Evolutionary conservation across 2,329 filamentous ascomycete species (phyloP), one percentile per base, ranked within the genome.

Genomic region (Ophiostoma sp.): DNA sequence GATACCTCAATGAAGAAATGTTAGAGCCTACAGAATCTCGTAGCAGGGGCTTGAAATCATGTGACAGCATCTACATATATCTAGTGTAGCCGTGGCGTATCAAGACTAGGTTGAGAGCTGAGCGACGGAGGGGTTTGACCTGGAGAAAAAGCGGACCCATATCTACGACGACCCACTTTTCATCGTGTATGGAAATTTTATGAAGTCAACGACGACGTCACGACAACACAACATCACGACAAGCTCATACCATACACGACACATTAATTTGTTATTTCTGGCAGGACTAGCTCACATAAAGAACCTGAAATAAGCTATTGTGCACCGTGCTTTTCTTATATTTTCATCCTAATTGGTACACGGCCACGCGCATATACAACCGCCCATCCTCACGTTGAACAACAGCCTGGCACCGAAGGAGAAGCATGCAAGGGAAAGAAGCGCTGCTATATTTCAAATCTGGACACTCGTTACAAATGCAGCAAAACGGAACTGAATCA

Each of bases 131-230:
- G 49, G n/a, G 49, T 55, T 27, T 27, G 49, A 9, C n/a, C 27
- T 55, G 5, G 4, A 12, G 14, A 55, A 60, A 38, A 60, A 11
- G 36, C 27, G 55, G 27, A 1, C 27, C 1, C 16, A 1, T 0
- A 8, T 0, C 27, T 2, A 27, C 27, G 27, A 27, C 27, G 55
- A 40, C 27, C 58, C 58, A 62, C 58, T 62, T 41, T 41, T n/a
- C 16, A n/a, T 5, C 14, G 49, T 41, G 38, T 7, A 9, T 5
- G 58, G 58, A 62, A 60, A 41, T 62, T 62, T 62, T 38, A 38
- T 60, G 58, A 62, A 62, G 52, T 5, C 47, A 52, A 9, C 58
- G 38, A 62, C 58, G 11, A 62, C 45, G 45, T 27, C 52, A 58
- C 41, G 40, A 45, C 16, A 11, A 45, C 38, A 63, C 14, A 7